Evolutionary conservation across 140 eudicot species (phyloP), one percentile per base, ranked within the genome.

Genomic region (Ambrosia hybrid): DNA sequence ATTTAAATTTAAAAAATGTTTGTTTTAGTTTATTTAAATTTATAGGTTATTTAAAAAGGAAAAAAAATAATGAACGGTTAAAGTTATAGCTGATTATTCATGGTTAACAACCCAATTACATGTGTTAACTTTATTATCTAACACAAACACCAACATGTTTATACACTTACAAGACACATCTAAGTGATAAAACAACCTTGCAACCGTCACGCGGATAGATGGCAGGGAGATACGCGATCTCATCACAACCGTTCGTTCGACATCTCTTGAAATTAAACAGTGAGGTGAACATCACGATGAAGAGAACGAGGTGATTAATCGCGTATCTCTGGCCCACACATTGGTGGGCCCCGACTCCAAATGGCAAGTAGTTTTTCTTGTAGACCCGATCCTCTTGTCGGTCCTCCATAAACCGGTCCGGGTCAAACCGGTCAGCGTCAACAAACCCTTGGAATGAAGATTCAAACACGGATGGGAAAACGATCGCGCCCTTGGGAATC

Each of bases 241-340:
- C 51, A 45, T 45, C 51, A 45, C 51, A 45, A 9, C 51, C 51
- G 10, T 45, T 7, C 9, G 11, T 4, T 45, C 51, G 51, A 6
- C 6, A 6, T 45, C 51, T 45, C 51, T 45, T 45, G 9, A 45
- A 45, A 45, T 45, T 7, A 45, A 45, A 57, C 89, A 87, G 82
- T 4, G 88, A 74, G 3, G 95, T 81, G 68, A 89, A 89, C 89
- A 92, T 79, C 9, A 95, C 98, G 15, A 89, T 85, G 73, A 92
- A 92, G 15, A 92, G 58, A n/a, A 89, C 86, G 73, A 92, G 70
- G 33, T 89, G 95, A 78, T 89, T 92, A 9, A 87, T 77, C 1
- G 98, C 98, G 12, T 92, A 92, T 79, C 95, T 85, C 81, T 89
- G 98, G 0, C 98, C 98, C 69, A 92, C 98, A 67, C 98, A 92